A percentile compares a stretch with the other conserved stretches of the same genome.
Evolutionary conservation across 2,329 filamentous ascomycete genomes (phyloP).

Genomic region (Trichoderma atroviride): DNA sequence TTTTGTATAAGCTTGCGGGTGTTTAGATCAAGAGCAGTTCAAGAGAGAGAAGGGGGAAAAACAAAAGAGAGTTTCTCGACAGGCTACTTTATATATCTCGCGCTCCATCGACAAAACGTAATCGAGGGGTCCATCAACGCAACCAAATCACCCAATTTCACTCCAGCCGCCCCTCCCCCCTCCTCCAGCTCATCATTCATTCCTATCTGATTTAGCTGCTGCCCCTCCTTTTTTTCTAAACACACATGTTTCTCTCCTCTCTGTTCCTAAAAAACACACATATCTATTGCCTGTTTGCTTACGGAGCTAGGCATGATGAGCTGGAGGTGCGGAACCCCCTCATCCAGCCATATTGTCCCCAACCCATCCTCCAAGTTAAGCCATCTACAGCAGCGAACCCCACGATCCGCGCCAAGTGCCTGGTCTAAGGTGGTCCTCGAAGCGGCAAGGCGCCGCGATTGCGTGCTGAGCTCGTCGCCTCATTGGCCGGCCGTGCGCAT

Average conservation of each 20-base stretch:
- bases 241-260: too few relatives aligned
- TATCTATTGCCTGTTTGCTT: neutral
- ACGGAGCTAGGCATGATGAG: conserved; percentile 6
- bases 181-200: conserved; percentile 16
- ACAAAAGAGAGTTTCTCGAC: neutral
- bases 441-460: conserved; percentile 33
- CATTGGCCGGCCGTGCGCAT: conserved; percentile 34
- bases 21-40: neutral
- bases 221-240: neutral
- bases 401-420: conserved; percentile 27
- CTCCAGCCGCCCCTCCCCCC: conserved; percentile 17
- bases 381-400: conserved; percentile 4
- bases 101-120: conserved; percentile 17
- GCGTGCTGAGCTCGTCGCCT: conserved; percentile 34
- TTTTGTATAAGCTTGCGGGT: conserved; percentile 9
- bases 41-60: neutral
- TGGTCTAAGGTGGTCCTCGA: conserved; percentile 22
- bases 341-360: neutral
- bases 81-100: conserved; percentile 21
- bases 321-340: neutral
- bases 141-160: conserved; percentile 21
- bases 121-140: conserved; percentile 25
- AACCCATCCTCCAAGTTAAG: neutral
- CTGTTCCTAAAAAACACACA: neutral
- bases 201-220: neutral